A percentile compares a stretch with the other conserved stretches of the same genome.
These are phyloP conservation scores for Mucor lusitanicus DNA, from an alignment of 371 early-diverging fungal genomes.

Conservation along the genomic window DNA sequence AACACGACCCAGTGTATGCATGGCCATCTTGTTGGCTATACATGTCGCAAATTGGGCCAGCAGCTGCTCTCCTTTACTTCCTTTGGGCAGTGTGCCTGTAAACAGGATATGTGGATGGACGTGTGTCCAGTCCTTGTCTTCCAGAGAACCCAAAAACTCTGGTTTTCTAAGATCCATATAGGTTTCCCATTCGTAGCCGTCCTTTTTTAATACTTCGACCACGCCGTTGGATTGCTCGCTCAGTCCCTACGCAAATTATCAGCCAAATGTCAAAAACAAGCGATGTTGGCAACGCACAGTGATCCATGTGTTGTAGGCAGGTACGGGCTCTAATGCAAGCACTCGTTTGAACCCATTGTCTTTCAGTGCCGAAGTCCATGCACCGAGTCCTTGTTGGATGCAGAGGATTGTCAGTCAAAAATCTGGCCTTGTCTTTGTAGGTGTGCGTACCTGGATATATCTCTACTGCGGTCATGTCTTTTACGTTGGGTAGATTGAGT, in stretches of 20 bases:
- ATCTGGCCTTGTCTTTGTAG: no score
- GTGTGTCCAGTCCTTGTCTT: constrained; percentile 38
- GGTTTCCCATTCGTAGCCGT: constrained; percentile 53
- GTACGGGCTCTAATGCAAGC: constrained; percentile 34
- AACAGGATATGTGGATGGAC: constrained; percentile 44
- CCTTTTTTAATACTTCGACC: constrained; percentile 30
- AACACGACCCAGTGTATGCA: constrained; percentile 49
- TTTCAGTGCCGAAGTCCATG: constrained; percentile 40
- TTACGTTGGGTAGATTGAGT: constrained; percentile 19
- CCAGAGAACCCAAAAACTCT: constrained; percentile 30
- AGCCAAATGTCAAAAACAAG: neutral
- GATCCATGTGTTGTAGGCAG: constrained; percentile 29
- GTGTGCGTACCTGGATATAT: constrained; percentile 44
- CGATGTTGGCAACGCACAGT: constrained; percentile 10
- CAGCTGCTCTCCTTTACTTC: constrained; percentile 43
- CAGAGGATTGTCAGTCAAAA: neutral
- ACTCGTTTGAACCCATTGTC: constrained; percentile 41
- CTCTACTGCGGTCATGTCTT: constrained; percentile 41
- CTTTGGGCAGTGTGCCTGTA: constrained; percentile 49
- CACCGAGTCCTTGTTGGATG: constrained; percentile 40
- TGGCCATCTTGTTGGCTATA: constrained; percentile 44
- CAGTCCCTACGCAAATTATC: neutral
- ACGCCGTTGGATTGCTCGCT: constrained; percentile 15
- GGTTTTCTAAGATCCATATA: constrained; percentile 37
- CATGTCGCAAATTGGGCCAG: constrained; percentile 47